phyloP scores from a whole-genome alignment of 1,139 yeast genomes.

The Spathaspora sp. region DNA sequence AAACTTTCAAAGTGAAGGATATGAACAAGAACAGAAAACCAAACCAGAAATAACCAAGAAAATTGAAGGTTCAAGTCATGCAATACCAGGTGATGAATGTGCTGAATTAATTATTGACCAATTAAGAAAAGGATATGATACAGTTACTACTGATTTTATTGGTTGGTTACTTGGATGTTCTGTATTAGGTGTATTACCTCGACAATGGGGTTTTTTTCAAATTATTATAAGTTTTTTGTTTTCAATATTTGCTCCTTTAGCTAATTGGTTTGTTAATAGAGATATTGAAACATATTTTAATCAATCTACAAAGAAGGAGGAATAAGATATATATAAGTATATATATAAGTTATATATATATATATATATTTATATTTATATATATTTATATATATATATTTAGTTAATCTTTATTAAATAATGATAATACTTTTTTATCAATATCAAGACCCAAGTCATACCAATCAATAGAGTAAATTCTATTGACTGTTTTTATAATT shows the following conservation, averaged over 20 bases:
- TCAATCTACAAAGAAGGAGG: conserved; percentile 13
- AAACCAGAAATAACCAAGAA: conserved; percentile 81
- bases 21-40: conserved; percentile 70
- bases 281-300: conserved; percentile 43
- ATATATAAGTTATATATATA: too few species aligned
- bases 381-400: background rate
- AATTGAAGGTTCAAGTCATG: conserved; percentile 82
- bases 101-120: conserved; percentile 58
- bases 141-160: conserved; percentile 76
- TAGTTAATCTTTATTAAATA: conserved; percentile 21
- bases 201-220: conserved; percentile 60
- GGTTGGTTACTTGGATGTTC: conserved; percentile 81
- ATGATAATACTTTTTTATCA: conserved; percentile 32
- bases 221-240: conserved; percentile 48
- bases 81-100: conserved; percentile 69
- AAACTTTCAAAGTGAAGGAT: conserved; percentile 88
- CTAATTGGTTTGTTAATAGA: conserved; percentile 49
- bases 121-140: conserved; percentile 66
- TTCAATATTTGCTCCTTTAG: conserved; percentile 64
- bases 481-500: conserved; percentile 62
- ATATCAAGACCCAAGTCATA: conserved; percentile 40
- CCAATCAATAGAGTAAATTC: conserved; percentile 60
- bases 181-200: conserved; percentile 68
- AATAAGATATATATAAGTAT: background rate
- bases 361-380: too few species aligned